Evolutionary conservation across 2,329 filamentous ascomycete genomes (phyloP).

Genomic region (Fonsecaea erecta): DNA sequence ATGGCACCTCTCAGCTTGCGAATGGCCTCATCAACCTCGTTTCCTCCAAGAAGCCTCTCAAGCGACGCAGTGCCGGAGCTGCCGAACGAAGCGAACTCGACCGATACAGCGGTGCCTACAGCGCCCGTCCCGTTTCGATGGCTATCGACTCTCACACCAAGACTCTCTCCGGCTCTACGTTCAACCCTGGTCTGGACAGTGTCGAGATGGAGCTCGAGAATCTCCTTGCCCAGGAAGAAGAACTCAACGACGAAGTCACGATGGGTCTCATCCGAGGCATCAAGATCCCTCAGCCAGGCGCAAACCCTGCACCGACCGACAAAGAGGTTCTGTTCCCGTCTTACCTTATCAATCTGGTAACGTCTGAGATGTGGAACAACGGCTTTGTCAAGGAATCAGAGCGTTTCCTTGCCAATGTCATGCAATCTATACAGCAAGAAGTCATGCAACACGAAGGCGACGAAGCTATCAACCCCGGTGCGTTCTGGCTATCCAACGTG

Average conservation of each 20-base stretch:
- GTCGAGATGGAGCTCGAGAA: constrained; percentile 95
- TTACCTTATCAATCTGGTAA: constrained; percentile 98
- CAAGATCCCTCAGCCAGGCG: constrained; percentile 89
- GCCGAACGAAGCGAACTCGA: constrained; percentile 79
- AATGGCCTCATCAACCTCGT: constrained; percentile 94
- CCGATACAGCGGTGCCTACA: constrained; percentile 89
- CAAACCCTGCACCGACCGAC: constrained; percentile 87
- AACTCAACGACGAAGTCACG: constrained; percentile 93
- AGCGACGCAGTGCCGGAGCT: constrained; percentile 80
- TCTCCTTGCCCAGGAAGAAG: constrained; percentile 91
- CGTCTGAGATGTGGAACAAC: constrained; percentile 99
- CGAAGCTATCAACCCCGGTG: constrained; percentile 93
- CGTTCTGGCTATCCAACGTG: constrained; percentile 99
- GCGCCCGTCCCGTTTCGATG: constrained; percentile 95
- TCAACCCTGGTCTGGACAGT: constrained; percentile 81
- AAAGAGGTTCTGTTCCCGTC: constrained; percentile 99
- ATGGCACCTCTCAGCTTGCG: constrained; percentile 63
- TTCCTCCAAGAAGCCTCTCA: constrained; percentile 93
- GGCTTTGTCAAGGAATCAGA: constrained; percentile 99
- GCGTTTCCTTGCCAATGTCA: constrained; percentile 97
- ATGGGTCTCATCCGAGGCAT: constrained; percentile 95
- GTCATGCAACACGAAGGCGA: constrained; percentile 99
- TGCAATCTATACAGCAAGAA: constrained; percentile 99
- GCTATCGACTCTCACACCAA: constrained; percentile 74
- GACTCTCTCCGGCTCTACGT: constrained; percentile 74